These are phyloP conservation scores for Cercospora janseana DNA, from an alignment of 2,329 filamentous ascomycete species.

Conservation along the genomic window DNA sequence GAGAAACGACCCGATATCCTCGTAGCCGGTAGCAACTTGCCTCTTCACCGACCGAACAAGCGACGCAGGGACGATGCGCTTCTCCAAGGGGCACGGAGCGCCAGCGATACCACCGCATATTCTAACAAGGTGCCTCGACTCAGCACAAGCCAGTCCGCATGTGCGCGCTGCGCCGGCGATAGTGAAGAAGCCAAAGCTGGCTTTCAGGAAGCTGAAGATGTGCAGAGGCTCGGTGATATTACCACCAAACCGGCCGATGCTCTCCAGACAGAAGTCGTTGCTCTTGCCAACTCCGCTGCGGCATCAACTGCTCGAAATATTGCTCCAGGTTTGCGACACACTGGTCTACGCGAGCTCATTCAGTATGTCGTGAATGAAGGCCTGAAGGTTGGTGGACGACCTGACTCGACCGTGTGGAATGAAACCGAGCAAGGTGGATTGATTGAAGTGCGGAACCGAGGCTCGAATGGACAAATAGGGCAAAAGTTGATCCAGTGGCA, in stretches of 20 bases:
- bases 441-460: constrained; percentile 49
- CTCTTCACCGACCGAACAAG: constrained; percentile 44
- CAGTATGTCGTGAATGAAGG: constrained; percentile 54
- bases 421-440: constrained; percentile 50
- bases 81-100: constrained; percentile 22
- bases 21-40: constrained; percentile 44
- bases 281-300: constrained; percentile 13
- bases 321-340: constrained; percentile 49
- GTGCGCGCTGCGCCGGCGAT: constrained; percentile 19
- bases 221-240: constrained; percentile 22
- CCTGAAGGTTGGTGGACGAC: constrained; percentile 52
- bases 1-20: constrained; percentile 46
- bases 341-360: constrained; percentile 50
- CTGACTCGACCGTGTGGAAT: constrained; percentile 51
- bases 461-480: constrained; percentile 45
- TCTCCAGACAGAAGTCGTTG: constrained; percentile 18
- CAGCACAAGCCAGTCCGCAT: constrained; percentile 16
- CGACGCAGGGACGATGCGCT: constrained; percentile 43
- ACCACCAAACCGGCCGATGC: constrained; percentile 17
- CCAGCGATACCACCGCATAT: constrained; percentile 29
- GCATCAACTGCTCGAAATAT: constrained; percentile 35
- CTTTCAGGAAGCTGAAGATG: constrained; percentile 31
- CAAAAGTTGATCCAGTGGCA: constrained; percentile 52
- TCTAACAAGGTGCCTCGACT: constrained; percentile 22
- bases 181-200: constrained; percentile 29